Percentiles rank a stretch among this genome's conserved stretches.
Conservation (phyloP, 1,139 yeast genomes). For the Geotrichum citri-aurantii region DNA sequence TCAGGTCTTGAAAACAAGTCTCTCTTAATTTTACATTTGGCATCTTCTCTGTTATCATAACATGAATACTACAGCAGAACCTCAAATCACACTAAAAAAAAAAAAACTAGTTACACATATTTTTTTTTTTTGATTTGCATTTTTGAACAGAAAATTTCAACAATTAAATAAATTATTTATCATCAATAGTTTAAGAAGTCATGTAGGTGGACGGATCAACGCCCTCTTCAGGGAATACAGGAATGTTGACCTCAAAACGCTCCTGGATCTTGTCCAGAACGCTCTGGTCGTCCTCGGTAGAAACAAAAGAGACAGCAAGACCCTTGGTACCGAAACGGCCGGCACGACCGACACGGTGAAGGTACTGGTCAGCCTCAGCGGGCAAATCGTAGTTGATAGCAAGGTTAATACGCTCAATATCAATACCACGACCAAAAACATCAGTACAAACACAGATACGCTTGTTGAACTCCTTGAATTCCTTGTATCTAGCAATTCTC, state of each 20-base stretch:
- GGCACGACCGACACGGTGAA: slow-evolving; percentile 99
- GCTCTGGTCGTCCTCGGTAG: slow-evolving; percentile 81
- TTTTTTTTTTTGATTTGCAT: not conserved
- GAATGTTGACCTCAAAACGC: slow-evolving; percentile 91
- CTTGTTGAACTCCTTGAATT: slow-evolving; percentile 96
- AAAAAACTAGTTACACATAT: too few species aligned
- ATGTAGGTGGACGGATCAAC: slow-evolving; percentile 96
- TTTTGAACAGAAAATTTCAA: not conserved
- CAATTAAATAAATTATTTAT: not conserved
- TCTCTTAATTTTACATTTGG: too few species aligned
- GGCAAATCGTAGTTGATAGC: slow-evolving; percentile 91
- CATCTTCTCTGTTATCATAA: too few species aligned
- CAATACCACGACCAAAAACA: slow-evolving; percentile 99
- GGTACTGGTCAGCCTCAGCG: slow-evolving; percentile 91
- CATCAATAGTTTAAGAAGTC: slow-evolving; percentile 58
- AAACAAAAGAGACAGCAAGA: slow-evolving; percentile 86
- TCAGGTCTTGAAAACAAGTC: too few species aligned
- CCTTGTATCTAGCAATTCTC: slow-evolving; percentile 93
- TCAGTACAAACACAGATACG: slow-evolving; percentile 98
- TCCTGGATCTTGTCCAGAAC: slow-evolving; percentile 91
- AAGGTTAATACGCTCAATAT: slow-evolving; percentile 95
- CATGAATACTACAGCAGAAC: too few species aligned
- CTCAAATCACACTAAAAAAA: too few species aligned
- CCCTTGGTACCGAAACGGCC: slow-evolving; percentile 99
- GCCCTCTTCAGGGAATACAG: slow-evolving; percentile 97